Evolutionary conservation across 2,329 filamentous ascomycete genomes (phyloP).

Genomic region (Juglanconis juglandina): DNA sequence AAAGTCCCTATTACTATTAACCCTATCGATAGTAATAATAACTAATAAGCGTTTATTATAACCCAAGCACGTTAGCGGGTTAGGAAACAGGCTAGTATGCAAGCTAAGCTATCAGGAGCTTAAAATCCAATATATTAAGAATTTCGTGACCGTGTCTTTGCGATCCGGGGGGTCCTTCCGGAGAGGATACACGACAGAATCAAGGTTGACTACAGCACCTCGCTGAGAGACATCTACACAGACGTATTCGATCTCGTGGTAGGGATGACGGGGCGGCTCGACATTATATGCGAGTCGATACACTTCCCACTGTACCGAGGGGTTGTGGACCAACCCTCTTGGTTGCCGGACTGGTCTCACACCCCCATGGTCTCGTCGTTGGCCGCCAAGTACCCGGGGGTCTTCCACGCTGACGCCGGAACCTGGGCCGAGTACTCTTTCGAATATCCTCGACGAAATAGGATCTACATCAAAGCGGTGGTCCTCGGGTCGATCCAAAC

Average conservation of each 20-base stretch:
- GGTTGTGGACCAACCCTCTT: not conserved
- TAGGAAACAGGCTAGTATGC: too few relatives aligned
- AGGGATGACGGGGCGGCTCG: not conserved
- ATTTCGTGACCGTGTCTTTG: not conserved
- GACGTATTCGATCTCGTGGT: not conserved
- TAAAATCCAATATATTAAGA: too few relatives aligned
- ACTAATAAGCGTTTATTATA: too few relatives aligned
- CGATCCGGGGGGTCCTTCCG: not conserved
- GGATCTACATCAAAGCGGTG: not conserved
- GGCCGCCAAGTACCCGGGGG: not conserved
- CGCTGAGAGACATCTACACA: not conserved
- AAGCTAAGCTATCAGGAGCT: too few relatives aligned
- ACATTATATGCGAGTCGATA: conserved; percentile 1
- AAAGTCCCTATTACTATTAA: too few relatives aligned
- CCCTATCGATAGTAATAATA: too few relatives aligned
- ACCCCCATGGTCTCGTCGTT: not conserved
- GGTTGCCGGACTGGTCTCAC: conserved; percentile 3
- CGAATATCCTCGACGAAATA: not conserved
- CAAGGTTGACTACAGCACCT: not conserved
- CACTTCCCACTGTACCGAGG: not conserved
- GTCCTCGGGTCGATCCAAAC: not conserved
- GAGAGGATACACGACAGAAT: not conserved
- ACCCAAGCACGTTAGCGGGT: too few relatives aligned
- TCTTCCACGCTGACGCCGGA: not conserved
- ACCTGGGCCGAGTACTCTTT: not conserved